Evolutionary conservation across 2,329 filamentous ascomycete species (phyloP), one percentile per base, ranked within the genome.

Genomic region (Westerdykella sp.): DNA sequence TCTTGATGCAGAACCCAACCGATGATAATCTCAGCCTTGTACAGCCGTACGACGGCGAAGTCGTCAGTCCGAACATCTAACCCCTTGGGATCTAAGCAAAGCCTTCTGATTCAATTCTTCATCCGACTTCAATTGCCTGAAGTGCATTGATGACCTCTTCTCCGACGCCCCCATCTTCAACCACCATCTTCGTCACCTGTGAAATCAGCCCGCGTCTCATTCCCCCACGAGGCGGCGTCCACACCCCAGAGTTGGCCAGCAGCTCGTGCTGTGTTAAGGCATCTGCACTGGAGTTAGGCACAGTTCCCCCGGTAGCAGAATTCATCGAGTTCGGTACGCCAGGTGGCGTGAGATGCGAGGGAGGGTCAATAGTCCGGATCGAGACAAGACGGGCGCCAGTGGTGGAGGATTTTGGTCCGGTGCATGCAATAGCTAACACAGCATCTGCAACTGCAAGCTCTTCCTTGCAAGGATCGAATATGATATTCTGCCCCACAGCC

Each of bases 371-470:
- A 9, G 71, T 73, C 4, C 73, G 66, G 40, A 75, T 62, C 1
- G 71, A 67, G 6, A 76, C 60, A 18, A 75, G 56, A 16, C 57
- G 62, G 10, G 67, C 55, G 12, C 55, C 51, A 1, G 49, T 51
- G 4, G 53, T 41, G 1, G 60, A 52, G 1, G 55, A 39, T 7
- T 49, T 39, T 1, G 59, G 45, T 15, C 58, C 60, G 4, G 80
- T 80, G 28, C 95, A 77, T 0, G 89, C 95, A 5, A 97, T 79
- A 1, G 91, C 93, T 37, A 97, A 74, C 3, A 93, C 87, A 11
- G 84, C 81, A 59, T 97, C 91, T 1, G 93, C 93, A 4, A 97
- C 91, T 2, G 89, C 87, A 13, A 98, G 81, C 67, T 98, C 93
- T 65, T 96, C 90, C 54, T 84, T 83, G 41, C 81, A 84, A 0